A percentile compares a stretch with the other conserved stretches of the same genome.
phyloP scores from a whole-genome alignment of 2,329 filamentous ascomycete genomes.

The Coniella vitis region DNA sequence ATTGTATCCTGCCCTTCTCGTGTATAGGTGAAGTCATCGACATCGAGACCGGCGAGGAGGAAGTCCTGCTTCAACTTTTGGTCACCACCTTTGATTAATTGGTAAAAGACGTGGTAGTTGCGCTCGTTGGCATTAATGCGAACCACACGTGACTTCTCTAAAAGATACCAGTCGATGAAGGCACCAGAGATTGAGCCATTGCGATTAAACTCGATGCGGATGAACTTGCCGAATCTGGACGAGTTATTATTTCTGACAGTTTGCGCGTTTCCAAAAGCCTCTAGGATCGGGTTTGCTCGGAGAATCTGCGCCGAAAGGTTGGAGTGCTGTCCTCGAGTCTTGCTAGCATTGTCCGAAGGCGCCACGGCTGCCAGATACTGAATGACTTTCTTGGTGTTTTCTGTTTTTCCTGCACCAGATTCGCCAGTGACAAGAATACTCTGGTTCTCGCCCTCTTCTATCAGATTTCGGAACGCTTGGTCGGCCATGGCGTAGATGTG shows the following conservation, averaged over 20 bases:
- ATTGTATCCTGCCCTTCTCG: conserved; percentile 88
- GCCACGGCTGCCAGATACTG: conserved; percentile 96
- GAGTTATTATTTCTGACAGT: conserved; percentile 98
- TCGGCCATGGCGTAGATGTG: conserved; percentile 98
- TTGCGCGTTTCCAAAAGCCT: conserved; percentile 97
- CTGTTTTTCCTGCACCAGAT: conserved; percentile 95
- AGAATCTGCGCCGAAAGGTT: conserved; percentile 95
- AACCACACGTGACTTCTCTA: conserved; percentile 97
- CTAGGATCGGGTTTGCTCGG: conserved; percentile 91
- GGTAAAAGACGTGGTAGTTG: conserved; percentile 97
- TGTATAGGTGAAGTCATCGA: conserved; percentile 88
- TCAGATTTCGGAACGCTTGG: conserved; percentile 88
- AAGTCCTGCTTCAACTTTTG: conserved; percentile 66
- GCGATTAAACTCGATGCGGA: conserved; percentile 88
- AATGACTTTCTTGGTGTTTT: conserved; percentile 99
- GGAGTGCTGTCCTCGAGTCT: conserved; percentile 59
- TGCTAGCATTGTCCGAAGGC: conserved; percentile 65
- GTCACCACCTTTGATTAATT: conserved; percentile 81
- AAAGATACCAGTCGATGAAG: conserved; percentile 96
- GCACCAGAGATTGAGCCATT: conserved; percentile 88
- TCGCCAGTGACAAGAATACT: conserved; percentile 97
- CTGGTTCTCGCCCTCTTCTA: conserved; percentile 92
- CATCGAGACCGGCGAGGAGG: conserved; percentile 64
- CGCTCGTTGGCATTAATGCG: conserved; percentile 80
- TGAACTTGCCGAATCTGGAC: conserved; percentile 97